A percentile compares a stretch with the other conserved stretches of the same genome.
Evolutionary conservation across 441 rosid genomes (phyloP).

Genomic region (Populus hybrid): DNA sequence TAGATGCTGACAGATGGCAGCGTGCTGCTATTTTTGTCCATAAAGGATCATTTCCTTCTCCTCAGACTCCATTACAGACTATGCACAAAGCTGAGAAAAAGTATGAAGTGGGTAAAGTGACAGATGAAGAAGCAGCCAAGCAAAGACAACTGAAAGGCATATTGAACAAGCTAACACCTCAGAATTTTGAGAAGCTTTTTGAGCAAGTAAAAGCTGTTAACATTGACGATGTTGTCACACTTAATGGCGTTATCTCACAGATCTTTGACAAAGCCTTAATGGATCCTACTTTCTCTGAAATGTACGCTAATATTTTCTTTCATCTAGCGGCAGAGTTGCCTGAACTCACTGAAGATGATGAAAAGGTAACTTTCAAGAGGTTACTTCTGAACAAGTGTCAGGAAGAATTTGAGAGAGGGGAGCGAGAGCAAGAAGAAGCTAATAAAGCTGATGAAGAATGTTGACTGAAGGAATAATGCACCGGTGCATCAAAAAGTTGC

Average conservation of each 20-base stretch:
- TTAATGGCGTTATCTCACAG: slow-evolving; percentile 77
- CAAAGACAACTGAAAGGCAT: slow-evolving; percentile 85
- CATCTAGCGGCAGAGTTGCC: slow-evolving; percentile 73
- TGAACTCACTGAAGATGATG: slow-evolving; percentile 58
- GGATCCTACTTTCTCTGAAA: slow-evolving; percentile 99
- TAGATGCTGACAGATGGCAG: slow-evolving; percentile 88
- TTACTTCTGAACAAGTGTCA: slow-evolving; percentile 86
- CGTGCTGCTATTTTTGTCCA: slow-evolving; percentile 64
- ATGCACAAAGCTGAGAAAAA: slow-evolving; percentile 91
- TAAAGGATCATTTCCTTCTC: slow-evolving; percentile 83
- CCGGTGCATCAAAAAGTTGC: slow-evolving; percentile 65
- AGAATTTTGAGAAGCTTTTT: slow-evolving; percentile 86
- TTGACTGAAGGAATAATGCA: slow-evolving; percentile 92
- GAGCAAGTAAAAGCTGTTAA: slow-evolving; percentile 85
- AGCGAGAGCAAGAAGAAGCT: slow-evolving; percentile 93
- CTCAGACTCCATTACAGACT: slow-evolving; percentile 68
- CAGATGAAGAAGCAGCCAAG: slow-evolving; percentile 79
- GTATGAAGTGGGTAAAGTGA: slow-evolving; percentile 75
- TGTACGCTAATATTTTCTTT: slow-evolving; percentile 86
- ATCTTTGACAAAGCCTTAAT: slow-evolving; percentile 94
- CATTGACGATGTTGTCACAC: slow-evolving; percentile 73
- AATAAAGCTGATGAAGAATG: slow-evolving; percentile 74
- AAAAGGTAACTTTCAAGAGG: slow-evolving; percentile 81
- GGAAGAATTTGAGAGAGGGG: slow-evolving; percentile 94
- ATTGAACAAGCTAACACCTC: slow-evolving; percentile 94